phyloP scores from a whole-genome alignment of 2,329 filamentous ascomycete genomes.

The Penicillium sp. region DNA sequence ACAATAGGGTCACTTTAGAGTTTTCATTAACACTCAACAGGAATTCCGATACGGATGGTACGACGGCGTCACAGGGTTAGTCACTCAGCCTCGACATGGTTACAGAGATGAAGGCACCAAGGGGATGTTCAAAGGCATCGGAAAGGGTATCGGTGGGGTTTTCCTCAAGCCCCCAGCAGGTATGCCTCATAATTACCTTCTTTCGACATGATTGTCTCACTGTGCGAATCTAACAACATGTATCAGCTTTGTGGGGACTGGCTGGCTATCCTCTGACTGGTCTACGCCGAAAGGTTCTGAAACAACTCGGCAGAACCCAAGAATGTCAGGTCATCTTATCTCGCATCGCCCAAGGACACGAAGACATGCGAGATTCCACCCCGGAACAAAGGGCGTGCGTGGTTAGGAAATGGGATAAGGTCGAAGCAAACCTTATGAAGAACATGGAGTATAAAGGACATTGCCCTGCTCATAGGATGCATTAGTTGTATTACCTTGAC shows the following conservation, averaged over 20 bases:
- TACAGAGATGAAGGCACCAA: slow-evolving; percentile 64
- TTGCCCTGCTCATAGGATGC: neutral
- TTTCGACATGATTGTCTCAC: too few species aligned
- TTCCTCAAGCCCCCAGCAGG: slow-evolving; percentile 78
- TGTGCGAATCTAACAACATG: neutral
- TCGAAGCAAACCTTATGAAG: slow-evolving; percentile 13
- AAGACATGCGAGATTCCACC: slow-evolving; percentile 21
- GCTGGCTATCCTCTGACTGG: slow-evolving; percentile 28
- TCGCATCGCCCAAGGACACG: slow-evolving; percentile 21
- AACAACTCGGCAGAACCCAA: slow-evolving; percentile 20
- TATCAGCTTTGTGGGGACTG: slow-evolving; percentile 26
- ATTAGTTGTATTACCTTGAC: neutral
- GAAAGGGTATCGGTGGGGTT: slow-evolving; percentile 79
- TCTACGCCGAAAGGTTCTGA: slow-evolving; percentile 23
- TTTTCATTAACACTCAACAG: slow-evolving; percentile 23
- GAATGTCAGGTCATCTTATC: slow-evolving; percentile 17
- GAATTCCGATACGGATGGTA: slow-evolving; percentile 76
- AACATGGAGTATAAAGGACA: neutral
- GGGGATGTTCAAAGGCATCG: slow-evolving; percentile 78
- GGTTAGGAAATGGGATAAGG: slow-evolving; percentile 14
- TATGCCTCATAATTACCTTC: slow-evolving; percentile 37
- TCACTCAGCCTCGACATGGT: slow-evolving; percentile 74
- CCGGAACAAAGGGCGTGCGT: slow-evolving; percentile 17
- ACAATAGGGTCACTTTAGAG: neutral
- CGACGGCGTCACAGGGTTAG: slow-evolving; percentile 77